Percentiles rank a stretch among this genome's conserved stretches.
These are phyloP conservation scores for Drechslerella dactyloides DNA, from an alignment of 2,329 filamentous ascomycete species.

Conservation along the genomic window DNA sequence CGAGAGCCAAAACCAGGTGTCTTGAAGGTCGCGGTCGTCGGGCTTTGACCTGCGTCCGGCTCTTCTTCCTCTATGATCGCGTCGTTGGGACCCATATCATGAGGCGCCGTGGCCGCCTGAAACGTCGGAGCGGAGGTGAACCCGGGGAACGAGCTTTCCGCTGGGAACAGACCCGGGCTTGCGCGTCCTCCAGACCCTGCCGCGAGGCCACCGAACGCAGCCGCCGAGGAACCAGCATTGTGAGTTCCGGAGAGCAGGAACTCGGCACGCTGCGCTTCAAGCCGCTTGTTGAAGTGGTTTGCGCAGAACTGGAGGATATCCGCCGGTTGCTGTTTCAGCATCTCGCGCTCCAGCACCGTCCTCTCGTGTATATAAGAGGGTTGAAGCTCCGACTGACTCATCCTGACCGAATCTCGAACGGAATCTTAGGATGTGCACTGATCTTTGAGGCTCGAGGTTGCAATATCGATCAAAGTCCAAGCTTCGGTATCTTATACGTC, in stretches of 20 bases:
- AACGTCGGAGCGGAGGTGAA: constrained; percentile 37
- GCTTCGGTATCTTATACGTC: background rate
- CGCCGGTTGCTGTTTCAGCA: constrained; percentile 66
- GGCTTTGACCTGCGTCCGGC: constrained; percentile 75
- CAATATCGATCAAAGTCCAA: background rate
- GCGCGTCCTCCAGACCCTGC: constrained; percentile 36
- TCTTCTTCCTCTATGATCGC: constrained; percentile 83
- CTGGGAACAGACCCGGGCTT: constrained; percentile 36
- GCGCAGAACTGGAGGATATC: constrained; percentile 75
- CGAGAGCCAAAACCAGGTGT: constrained; percentile 29
- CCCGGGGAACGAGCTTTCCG: constrained; percentile 46
- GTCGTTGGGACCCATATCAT: constrained; percentile 61
- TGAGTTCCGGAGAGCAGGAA: constrained; percentile 60
- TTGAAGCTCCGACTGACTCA: constrained; percentile 60
- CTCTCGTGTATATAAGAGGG: constrained; percentile 68
- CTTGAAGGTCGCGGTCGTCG: constrained; percentile 70
- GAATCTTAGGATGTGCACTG: background rate
- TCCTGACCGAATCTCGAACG: constrained; percentile 11
- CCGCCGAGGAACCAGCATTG: constrained; percentile 49
- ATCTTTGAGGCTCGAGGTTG: background rate
- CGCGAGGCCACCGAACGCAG: constrained; percentile 52
- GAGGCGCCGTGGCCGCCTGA: constrained; percentile 55
- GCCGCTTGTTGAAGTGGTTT: constrained; percentile 70
- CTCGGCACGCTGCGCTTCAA: constrained; percentile 69
- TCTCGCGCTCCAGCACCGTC: constrained; percentile 68